These are phyloP conservation scores for Abrus precatorius DNA, from an alignment of 306 rosid genomes.

Conservation along the genomic window DNA sequence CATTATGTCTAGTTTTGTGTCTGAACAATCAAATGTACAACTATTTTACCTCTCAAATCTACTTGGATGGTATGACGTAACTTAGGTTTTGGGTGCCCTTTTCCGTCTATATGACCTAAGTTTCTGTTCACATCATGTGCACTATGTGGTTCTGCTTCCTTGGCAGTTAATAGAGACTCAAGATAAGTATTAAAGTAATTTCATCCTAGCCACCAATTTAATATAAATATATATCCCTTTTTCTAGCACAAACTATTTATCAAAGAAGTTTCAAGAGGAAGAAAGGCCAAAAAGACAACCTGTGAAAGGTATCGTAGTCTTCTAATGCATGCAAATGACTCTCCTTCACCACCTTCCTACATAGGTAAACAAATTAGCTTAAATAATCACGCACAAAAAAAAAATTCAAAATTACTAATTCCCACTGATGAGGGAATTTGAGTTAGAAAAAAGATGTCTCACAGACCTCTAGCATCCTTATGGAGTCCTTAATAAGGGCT, in stretches of 20 bases:
- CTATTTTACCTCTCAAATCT: slow-evolving; percentile 16
- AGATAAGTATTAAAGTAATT: slow-evolving; percentile 11
- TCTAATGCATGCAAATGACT: slow-evolving; percentile 67
- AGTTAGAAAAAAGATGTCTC: slow-evolving; percentile 51
- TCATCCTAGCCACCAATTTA: slow-evolving; percentile 2
- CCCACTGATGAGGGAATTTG: background rate
- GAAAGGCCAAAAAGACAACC: slow-evolving; percentile 57
- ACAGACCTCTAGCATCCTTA: slow-evolving; percentile 82
- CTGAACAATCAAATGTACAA: slow-evolving; percentile 14
- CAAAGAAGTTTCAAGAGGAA: slow-evolving; percentile 24
- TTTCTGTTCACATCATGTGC: slow-evolving; percentile 1
- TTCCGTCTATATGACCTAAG: slow-evolving; percentile 17
- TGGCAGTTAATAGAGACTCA: slow-evolving; percentile 23
- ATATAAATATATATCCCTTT: background rate
- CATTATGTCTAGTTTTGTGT: slow-evolving; percentile 17
- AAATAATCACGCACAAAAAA: slow-evolving; percentile 10
- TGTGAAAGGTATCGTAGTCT: slow-evolving; percentile 83
- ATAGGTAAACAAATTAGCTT: slow-evolving; percentile 46
- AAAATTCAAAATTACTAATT: slow-evolving; percentile 38
- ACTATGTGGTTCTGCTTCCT: background rate
- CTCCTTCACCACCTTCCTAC: slow-evolving; percentile 81
- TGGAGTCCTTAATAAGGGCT: slow-evolving; percentile 75
- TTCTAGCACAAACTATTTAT: background rate
- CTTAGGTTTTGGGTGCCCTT: slow-evolving; percentile 23
- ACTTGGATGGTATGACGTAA: slow-evolving; percentile 16